Base-by-base conservation (phyloP, 176 grass and related monocot genomes). In the Avena sativa region DNA sequence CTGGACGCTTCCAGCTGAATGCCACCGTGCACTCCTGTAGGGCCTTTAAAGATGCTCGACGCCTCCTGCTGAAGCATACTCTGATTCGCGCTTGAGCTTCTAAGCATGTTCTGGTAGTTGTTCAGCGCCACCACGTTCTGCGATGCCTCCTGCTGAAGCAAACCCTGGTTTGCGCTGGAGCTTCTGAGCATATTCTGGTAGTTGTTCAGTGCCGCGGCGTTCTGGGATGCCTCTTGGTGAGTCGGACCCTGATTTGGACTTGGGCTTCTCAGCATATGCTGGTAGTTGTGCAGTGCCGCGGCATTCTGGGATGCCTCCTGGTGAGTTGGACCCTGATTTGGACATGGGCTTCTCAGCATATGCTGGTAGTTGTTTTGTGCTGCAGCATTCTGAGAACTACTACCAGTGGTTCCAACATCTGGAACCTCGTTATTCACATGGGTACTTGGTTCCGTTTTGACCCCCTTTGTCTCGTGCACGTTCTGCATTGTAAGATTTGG, bases 131-230 rank as follows among this genome's bases (percentile, higher is more conserved):
- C 58, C 9, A 8, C 21, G 5, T 80, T 71, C 38, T 71, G 68
- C 15, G 82, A 95, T 36, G 84, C 76, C 83, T 95, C 95, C 55
- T 90, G 93, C 12, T 89, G 91, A 47, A 97, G 83, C 77, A 81
- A 78, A 87, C 83, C 84, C 25, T 88, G 82, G 47, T 95, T 93
- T 74, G 74, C 52, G 28, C 88, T 87, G 0, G 88, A 92, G 77
- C 68, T 90, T 84, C 88, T 91, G 52, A 96, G 71, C 19, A 99
- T 88, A 69, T 87, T 96, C 52, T 99, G 92, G 67, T 99, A 94
- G 61, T 74, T 93, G 36, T 81, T 89, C 28, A 93, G 50, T 78
- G 92, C 86, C 63, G 64, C 28, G 0, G 48, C 64, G 5, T 82
- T 76, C 23, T 76, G 74, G 0, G 84, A 93, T 16, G 83, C 68